Base-by-base conservation (phyloP, 768 basidiomycete genomes). In the Agaricus blazei region DNA sequence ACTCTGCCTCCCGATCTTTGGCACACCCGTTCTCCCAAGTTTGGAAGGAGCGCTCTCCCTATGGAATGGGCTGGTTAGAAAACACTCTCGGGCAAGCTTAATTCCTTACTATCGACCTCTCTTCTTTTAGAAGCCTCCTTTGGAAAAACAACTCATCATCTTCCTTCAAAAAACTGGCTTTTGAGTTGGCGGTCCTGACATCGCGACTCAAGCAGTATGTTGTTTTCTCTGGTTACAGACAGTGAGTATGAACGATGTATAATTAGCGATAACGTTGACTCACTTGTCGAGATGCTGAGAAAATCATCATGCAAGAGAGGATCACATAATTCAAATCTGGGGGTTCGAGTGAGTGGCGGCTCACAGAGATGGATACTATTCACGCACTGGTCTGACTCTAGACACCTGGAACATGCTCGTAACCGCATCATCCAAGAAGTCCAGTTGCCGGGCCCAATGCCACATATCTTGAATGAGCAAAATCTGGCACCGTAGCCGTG, bases 401-500 rank as follows among this genome's bases (percentile, higher is more conserved):
- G 40, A 15, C 40, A 41, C 15, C n/a, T 41, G 15, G 15, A 41
- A 19, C 40, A 52, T 15, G 31, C 43, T n/a, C 51, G 51, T 34
- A 52, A 26, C 14, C 51, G 34, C 43, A 52, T 45, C 42, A 15
- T 27, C 51, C 51, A 52, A 11, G 51, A 52, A 5, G 42, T 38
- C 42, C 43, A 45, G 43, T 45, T 19, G 4, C 43, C 51, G 47
- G 14, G 8, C n/a, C 5, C 12, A 11, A 15, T 38, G 5, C 12
- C 36, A 11, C 52, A 54, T n/a, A 47, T 24, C 52, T 54, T 14
- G 3, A 41, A 41, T 41, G 15, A 41, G 14, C 7, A 12, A 41
- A 41, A 41, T 5, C 8, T 12, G 40, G 5, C n/a, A 19, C 19
- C 19, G 19, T 11, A 2, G 7, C 34, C 34, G n/a, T 41, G 40